phyloP scores from a whole-genome alignment of 345 rosid genomes.

The Dipteronia dyeriana region DNA sequence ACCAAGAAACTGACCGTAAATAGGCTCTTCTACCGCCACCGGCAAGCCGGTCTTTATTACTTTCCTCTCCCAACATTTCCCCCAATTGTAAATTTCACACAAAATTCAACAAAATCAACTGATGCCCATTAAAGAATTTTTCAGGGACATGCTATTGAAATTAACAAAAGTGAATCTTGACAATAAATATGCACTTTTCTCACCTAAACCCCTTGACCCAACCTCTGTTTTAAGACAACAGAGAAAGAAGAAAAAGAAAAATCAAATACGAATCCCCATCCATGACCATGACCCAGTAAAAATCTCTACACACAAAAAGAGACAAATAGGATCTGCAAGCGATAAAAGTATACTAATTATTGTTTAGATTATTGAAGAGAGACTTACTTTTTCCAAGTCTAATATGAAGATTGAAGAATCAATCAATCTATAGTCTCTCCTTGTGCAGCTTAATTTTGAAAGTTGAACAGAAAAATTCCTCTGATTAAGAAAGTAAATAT shows the following conservation, averaged over 20 bases:
- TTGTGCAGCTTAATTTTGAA: neutral
- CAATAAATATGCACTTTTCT: slow-evolving; percentile 29
- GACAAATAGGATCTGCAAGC: slow-evolving; percentile 17
- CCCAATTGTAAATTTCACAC: slow-evolving; percentile 13
- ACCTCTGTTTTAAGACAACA: slow-evolving; percentile 4
- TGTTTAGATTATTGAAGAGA: slow-evolving; percentile 23
- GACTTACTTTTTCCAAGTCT: slow-evolving; percentile 24
- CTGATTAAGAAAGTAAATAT: neutral
- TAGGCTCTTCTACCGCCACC: slow-evolving; percentile 44
- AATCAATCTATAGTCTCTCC: neutral
- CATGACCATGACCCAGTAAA: slow-evolving; percentile 57
- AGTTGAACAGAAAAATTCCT: neutral
- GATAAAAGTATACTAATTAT: neutral
- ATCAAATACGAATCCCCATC: slow-evolving; percentile 37
- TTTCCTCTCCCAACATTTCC: slow-evolving; percentile 47
- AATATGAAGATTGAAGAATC: slow-evolving; percentile 9
- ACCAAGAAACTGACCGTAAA: slow-evolving; percentile 69
- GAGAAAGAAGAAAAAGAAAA: slow-evolving; percentile 36
- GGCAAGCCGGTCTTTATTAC: slow-evolving; percentile 28
- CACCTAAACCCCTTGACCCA: slow-evolving; percentile 47
- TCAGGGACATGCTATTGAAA: slow-evolving; percentile 39
- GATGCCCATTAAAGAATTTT: slow-evolving; percentile 41
- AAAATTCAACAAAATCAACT: slow-evolving; percentile 27
- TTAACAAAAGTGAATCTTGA: slow-evolving; percentile 22
- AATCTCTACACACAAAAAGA: slow-evolving; percentile 21